Conservation (phyloP, 2,329 filamentous ascomycete genomes). For the Diaporthe aspalathi region DNA sequence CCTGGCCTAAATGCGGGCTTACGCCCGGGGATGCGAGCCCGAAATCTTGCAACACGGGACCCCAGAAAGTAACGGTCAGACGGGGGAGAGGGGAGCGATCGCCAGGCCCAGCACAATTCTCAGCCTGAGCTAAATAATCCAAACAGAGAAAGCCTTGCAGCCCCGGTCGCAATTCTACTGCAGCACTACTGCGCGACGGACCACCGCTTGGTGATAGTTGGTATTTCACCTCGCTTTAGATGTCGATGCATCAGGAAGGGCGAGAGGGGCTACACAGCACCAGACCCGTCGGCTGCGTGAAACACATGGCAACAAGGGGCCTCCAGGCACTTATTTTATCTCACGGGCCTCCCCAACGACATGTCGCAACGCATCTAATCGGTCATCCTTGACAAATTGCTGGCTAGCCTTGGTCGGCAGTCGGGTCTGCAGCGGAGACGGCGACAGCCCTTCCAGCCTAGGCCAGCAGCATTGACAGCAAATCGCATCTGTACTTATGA, state of each 20-base stretch:
- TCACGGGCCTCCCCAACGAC: neutral
- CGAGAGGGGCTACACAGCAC: slow-evolving; percentile 9
- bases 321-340: neutral
- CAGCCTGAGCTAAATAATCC: slow-evolving; percentile 38
- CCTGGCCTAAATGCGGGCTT: slow-evolving; percentile 2
- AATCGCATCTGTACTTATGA: neutral
- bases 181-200: neutral
- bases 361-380: slow-evolving; percentile 7
- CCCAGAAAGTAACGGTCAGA: slow-evolving; percentile 16
- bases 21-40: slow-evolving; percentile 19
- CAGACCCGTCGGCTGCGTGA: slow-evolving; percentile 28
- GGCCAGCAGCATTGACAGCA: neutral
- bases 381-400: neutral
- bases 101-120: slow-evolving; percentile 37
- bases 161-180: slow-evolving; percentile 8
- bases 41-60: slow-evolving; percentile 26
- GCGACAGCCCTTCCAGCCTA: neutral
- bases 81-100: slow-evolving; percentile 16
- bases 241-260: neutral
- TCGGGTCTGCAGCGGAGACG: slow-evolving; percentile 13
- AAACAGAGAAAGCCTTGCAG: slow-evolving; percentile 24
- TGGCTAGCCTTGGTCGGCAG: slow-evolving; percentile 14
- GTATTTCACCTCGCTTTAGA: slow-evolving; percentile 24
- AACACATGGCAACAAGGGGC: slow-evolving; percentile 38
- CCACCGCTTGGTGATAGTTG: slow-evolving; percentile 14